Base-by-base conservation (phyloP, 176 grass and related monocot species). In the Avena atlantica region DNA sequence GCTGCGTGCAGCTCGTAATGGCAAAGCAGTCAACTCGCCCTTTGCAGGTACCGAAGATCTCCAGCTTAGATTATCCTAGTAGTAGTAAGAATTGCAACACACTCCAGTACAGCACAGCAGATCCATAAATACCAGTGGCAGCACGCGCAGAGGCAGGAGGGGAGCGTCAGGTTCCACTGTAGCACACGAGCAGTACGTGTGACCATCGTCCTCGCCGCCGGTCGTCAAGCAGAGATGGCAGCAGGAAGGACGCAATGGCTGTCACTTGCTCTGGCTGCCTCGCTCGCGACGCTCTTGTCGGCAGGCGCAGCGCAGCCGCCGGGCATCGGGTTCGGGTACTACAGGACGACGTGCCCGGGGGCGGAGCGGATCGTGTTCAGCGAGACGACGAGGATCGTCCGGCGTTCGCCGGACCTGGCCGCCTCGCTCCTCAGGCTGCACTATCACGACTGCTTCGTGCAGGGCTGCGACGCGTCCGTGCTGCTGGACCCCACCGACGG, bases 401-500 rank as follows among this genome's bases (percentile, higher is more conserved):
- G 83, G 3, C 78, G 70, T 0, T 85, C 86, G 17, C 89, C 84
- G 50, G 91, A 82, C 19, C 81, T 94, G 4, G 76, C 89, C 40
- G 88, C 40, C 69, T 73, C 88, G 4, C 74, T 90, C 21, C 88
- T 93, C 25, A 83, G 86, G 56, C 56, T 90, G 24, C 92, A 93
- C 51, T 90, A 88, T 78, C 92, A 90, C 37, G 92, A 93, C 57
- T 93, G 85, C 80, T 93, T 93, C 76, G 88, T 58, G 74, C 74
- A 77, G 74, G 74, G 74, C 24, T 77, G 74, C 50, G 74, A 77
- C 9, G 74, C 50, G 2, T 94, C 92, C 0, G 83, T 93, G n/a
- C 86, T 93, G 29, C 74, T 92, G 1, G 78, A 93, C 83, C 89
- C 92, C 24, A 78, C 86, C 5, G 19, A 27, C 40, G 66, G 25